Percentiles rank a stretch among this genome's conserved stretches.
Conservation (phyloP, 2,329 filamentous ascomycete genomes). For the Mycosphaerella sp. region DNA sequence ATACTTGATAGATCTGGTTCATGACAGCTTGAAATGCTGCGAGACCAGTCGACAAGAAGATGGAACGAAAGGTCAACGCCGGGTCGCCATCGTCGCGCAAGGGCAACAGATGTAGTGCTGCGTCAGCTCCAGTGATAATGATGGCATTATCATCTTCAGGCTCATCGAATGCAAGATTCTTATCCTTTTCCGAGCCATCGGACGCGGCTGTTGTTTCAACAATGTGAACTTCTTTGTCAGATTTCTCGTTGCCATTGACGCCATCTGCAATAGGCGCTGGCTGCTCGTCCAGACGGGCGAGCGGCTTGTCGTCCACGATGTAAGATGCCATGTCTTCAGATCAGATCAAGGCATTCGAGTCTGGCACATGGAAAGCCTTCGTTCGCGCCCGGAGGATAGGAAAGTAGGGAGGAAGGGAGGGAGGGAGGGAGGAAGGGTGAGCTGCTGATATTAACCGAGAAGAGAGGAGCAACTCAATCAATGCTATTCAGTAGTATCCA, state of each 20-base stretch:
- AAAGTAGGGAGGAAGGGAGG: too few species aligned
- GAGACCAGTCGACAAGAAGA: constrained; percentile 47
- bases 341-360: not conserved
- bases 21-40: constrained; percentile 52
- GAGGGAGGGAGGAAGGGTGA: not conserved
- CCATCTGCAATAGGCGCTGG: not conserved
- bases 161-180: not conserved
- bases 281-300: not conserved
- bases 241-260: not conserved
- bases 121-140: constrained; percentile 50
- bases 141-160: constrained; percentile 33
- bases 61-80: constrained; percentile 49
- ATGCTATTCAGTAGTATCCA: too few species aligned
- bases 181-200: not conserved
- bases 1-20: constrained; percentile 50
- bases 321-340: not conserved
- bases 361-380: not conserved
- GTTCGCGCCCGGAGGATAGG: too few species aligned
- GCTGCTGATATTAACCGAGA: too few species aligned
- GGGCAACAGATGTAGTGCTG: constrained; percentile 45
- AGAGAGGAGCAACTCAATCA: too few species aligned
- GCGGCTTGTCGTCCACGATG: not conserved
- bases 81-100: constrained; percentile 50
- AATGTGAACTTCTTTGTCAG: not conserved
- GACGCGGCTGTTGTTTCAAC: not conserved